phyloP scores from a whole-genome alignment of 257 asterid genomes.

The Salvia splendens region DNA sequence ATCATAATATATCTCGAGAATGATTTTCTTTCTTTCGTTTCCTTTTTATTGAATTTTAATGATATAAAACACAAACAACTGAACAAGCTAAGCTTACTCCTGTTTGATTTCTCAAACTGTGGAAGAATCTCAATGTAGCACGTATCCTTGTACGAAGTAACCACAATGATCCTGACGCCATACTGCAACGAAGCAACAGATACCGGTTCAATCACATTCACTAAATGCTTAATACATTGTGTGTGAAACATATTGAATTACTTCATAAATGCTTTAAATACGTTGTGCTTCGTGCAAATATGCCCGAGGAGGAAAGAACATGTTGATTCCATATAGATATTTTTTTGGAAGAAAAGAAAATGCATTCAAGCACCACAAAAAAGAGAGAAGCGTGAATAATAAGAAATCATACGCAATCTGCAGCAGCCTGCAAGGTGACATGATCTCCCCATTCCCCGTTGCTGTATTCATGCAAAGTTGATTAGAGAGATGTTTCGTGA shows the following conservation, averaged over 20 bases:
- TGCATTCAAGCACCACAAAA: not conserved
- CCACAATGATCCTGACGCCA: slow-evolving; percentile 78
- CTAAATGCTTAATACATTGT: not conserved
- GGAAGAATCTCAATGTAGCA: slow-evolving; percentile 93
- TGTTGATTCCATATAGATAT: not conserved
- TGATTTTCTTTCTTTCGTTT: no score
- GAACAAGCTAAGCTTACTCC: slow-evolving; percentile 54
- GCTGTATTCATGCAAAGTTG: slow-evolving; percentile 47
- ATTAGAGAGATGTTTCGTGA: slow-evolving; percentile 24
- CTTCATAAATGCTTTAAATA: no score
- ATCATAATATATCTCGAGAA: not conserved
- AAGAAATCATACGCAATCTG: slow-evolving; percentile 61
- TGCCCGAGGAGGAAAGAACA: not conserved
- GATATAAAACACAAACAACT: not conserved
- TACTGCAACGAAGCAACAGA: slow-evolving; percentile 46
- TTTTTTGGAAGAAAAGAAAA: not conserved
- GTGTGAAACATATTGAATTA: not conserved
- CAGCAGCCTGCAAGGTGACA: slow-evolving; percentile 90
- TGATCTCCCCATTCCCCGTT: slow-evolving; percentile 97
- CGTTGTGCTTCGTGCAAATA: not conserved
- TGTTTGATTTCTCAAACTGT: slow-evolving; percentile 64
- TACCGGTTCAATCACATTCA: not conserved
- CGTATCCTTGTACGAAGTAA: slow-evolving; percentile 92
- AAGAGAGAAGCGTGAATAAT: slow-evolving; percentile 13
- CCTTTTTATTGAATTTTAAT: no score